Evolutionary conservation across 148 eudicot species (phyloP).

Genomic region (Cornus controversa): DNA sequence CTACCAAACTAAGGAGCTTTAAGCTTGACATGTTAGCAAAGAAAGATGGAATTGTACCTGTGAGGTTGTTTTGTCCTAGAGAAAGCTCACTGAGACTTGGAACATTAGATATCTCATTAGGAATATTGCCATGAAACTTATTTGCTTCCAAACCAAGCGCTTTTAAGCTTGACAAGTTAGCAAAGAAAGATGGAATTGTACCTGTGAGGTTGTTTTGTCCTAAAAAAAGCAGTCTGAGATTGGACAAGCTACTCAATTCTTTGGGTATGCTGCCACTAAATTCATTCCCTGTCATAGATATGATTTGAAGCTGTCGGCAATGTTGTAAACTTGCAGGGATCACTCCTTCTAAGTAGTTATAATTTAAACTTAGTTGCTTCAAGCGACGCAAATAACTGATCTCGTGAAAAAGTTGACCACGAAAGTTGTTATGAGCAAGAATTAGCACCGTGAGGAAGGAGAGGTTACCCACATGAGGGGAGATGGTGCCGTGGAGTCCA

Average conservation of each 20-base stretch:
- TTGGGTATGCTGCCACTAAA: neutral
- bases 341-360: too few species aligned
- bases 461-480: too few species aligned
- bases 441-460: too few species aligned
- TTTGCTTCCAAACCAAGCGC: neutral
- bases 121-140: slow-evolving; percentile 15
- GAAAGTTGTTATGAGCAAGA: too few species aligned
- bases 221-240: too few species aligned
- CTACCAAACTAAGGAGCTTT: slow-evolving; percentile 10
- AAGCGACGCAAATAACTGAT: too few species aligned
- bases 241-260: neutral
- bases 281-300: neutral
- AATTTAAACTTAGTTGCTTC: too few species aligned
- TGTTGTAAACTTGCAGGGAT: too few species aligned
- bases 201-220: slow-evolving; percentile 1
- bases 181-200: slow-evolving; percentile 11
- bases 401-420: too few species aligned
- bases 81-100: neutral
- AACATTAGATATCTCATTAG: slow-evolving; percentile 4
- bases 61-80: too few species aligned
- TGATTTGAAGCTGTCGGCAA: slow-evolving; percentile 4
- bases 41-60: slow-evolving; percentile 19
- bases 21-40: too few species aligned
- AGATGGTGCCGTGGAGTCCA: too few species aligned
- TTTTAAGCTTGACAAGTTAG: slow-evolving; percentile 8